Percentiles rank a stretch among this genome's conserved stretches.
phyloP scores from a whole-genome alignment of 495 filamentous ascomycete species.

The Jackrogersella multiformis region DNA sequence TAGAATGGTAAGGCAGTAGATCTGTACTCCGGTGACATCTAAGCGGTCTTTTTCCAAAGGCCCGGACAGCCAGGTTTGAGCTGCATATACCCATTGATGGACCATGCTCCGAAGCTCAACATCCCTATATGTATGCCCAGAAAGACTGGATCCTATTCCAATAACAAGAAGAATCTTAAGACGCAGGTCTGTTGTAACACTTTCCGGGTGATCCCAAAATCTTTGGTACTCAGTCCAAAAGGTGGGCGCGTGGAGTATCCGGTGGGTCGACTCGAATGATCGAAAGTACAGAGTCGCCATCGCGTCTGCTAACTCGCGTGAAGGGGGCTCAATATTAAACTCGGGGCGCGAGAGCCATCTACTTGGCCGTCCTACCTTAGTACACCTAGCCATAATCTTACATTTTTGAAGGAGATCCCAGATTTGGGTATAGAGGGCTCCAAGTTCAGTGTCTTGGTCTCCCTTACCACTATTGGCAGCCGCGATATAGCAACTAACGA shows the following conservation, averaged over 20 bases:
- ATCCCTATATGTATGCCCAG: constrained; percentile 43
- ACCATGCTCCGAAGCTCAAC: constrained; percentile 49
- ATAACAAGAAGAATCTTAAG: constrained; percentile 64
- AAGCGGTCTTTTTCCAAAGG: constrained; percentile 63
- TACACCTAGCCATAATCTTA: constrained; percentile 41
- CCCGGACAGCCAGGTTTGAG: constrained; percentile 65
- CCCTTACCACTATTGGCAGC: constrained; percentile 12
- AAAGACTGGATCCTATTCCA: constrained; percentile 62
- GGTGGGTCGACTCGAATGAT: constrained; percentile 65
- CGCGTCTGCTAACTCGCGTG: constrained; percentile 59
- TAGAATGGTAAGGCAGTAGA: constrained; percentile 64
- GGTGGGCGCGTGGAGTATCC: constrained; percentile 66
- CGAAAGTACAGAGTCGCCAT: constrained; percentile 64
- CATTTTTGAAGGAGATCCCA: constrained; percentile 49
- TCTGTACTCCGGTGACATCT: constrained; percentile 60
- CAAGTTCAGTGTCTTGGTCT: constrained; percentile 28
- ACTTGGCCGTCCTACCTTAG: constrained; percentile 46
- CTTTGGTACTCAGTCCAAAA: constrained; percentile 63
- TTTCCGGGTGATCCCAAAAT: constrained; percentile 57
- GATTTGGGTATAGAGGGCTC: constrained; percentile 37
- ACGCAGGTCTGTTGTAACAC: constrained; percentile 47
- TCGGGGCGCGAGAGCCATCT: constrained; percentile 35
- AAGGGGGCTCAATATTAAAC: constrained; percentile 52
- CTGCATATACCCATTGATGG: constrained; percentile 62
- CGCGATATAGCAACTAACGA: constrained; percentile 29